Evolutionary conservation across 106 monocot genomes (phyloP), one percentile per base, ranked within the genome.

Genomic region (Cymbidium sinense): DNA sequence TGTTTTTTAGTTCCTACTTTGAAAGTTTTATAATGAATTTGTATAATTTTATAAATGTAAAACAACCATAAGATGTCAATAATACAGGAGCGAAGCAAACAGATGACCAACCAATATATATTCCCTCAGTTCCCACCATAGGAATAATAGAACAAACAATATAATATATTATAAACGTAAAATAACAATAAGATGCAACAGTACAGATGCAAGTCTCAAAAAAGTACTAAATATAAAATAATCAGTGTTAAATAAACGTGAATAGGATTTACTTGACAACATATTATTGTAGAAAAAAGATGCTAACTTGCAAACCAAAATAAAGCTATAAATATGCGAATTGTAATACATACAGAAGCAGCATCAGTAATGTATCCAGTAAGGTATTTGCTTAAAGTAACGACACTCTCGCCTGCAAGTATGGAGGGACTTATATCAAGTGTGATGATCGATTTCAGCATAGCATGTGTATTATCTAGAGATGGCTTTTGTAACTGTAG

Each of bases 401-500:
- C 31, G 50, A 86, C 51, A 39, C 78, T 70, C 31, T 87, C 88
- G 43, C 84, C 84, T 39, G 78, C 37, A 27, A 91, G 76, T 81
- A 64, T 82, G 34, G 83, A 75, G 12, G 50, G 70, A 41, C 73
- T 81, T 20, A 74, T 78, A 62, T 89, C 86, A 34, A 96, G 93
- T 21, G 71, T 69, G 51, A 79, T 69, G 50, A 93, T 86, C 75
- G 86, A 76, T 77, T 34, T 83, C 34, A 96, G 76, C 83, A 91
- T 33, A 27, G 84, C 93, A 82, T 77, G 74, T 81, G 87, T 80
- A 52, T 89, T 96, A 23, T 91, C 85, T 36, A 89, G 34, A 67
- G 84, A 72, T 64, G 83, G 86, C 64, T 85, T 87, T 64, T 34
- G 36, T 75, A 81, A 83, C 93, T 91, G 79, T 13, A 47, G 47